These are phyloP conservation scores for Phytophthora quininea DNA, from an alignment of 352 stramenopile genomes.

Conservation along the genomic window DNA sequence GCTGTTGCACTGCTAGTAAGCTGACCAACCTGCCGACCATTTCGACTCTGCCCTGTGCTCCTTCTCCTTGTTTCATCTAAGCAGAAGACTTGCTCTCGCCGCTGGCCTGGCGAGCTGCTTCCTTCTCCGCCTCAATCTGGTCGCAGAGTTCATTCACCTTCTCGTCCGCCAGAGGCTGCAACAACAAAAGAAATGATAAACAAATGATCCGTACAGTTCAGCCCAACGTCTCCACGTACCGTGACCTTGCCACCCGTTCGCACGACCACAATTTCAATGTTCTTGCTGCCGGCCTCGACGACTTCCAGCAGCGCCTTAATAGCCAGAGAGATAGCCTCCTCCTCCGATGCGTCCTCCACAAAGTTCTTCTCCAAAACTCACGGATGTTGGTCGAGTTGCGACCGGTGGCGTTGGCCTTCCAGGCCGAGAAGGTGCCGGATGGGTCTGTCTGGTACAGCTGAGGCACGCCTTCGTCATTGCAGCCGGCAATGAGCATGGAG, in stretches of 20 bases:
- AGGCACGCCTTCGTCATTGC: slow-evolving; percentile 90
- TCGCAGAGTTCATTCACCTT: slow-evolving; percentile 84
- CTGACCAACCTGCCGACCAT: slow-evolving; percentile 1
- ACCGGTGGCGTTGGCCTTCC: slow-evolving; percentile 98
- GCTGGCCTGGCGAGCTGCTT: slow-evolving; percentile 70
- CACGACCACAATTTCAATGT: slow-evolving; percentile 98
- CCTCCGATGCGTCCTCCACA: slow-evolving; percentile 90
- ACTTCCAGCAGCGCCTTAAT: slow-evolving; percentile 98
- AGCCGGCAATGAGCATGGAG: slow-evolving; percentile 96
- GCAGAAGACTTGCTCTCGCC: slow-evolving; percentile 81
- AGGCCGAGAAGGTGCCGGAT: slow-evolving; percentile 97
- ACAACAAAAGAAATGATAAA: background rate
- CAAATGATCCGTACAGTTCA: too few species aligned
- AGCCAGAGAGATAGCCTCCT: slow-evolving; percentile 91
- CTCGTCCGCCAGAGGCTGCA: slow-evolving; percentile 68
- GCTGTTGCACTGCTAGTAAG: slow-evolving; percentile 7
- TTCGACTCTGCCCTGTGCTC: slow-evolving; percentile 6
- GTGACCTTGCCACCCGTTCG: slow-evolving; percentile 68
- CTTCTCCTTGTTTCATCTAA: slow-evolving; percentile 33
- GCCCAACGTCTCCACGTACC: too few species aligned
- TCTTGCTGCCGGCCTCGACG: slow-evolving; percentile 98
- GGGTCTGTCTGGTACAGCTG: slow-evolving; percentile 99
- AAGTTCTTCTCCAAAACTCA: slow-evolving; percentile 99
- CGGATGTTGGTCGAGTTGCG: slow-evolving; percentile 97
- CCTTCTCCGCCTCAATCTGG: slow-evolving; percentile 87